Evolutionary conservation across 768 basidiomycete genomes (phyloP), one percentile per base, ranked within the genome.

Genomic region (Vararia minispora): DNA sequence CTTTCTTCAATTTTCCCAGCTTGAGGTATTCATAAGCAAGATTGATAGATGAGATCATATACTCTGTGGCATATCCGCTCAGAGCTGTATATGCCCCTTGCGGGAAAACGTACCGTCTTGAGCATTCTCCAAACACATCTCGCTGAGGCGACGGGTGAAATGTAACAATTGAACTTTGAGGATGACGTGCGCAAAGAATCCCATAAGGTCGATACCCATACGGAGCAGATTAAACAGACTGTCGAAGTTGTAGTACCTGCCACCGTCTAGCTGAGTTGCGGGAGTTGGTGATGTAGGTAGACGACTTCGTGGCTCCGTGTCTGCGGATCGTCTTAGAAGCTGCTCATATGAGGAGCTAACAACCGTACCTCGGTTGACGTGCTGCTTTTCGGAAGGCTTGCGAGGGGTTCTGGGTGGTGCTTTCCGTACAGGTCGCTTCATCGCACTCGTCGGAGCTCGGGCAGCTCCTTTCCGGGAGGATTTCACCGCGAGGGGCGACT

Each of bases 11-110:
- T 54, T 82, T 86, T 3, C 92, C 91, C 1, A 97, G 67, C 25
- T 69, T 72, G 31, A 77, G 61, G 49, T 91, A 90, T 53, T 91
- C 87, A 39, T 76, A 68, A 0, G 83, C 91, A 5, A 94, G 69
- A 29, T 79, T 74, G 1, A 79, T 61, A 2, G 83, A 90, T 2
- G 72, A 60, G 1, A 57, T 56, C 14, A 84, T 63, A 52, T 76
- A 87, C 10, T 64, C 81, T 86, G 45, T 35, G 23, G n/a, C 12
- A 48, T 27, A 37, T 26, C 27, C 33, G 11, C 23, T 12, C 24
- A 41, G 2, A 7, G 26, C 22, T 12, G 18, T 5, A 33, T 11
- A 16, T 5, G 12, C 16, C 25, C 35, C 14, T 7, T 22, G 36
- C 18, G 40, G 31, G 3, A 25, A 28, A 8, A 54, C 63, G 38